Base-by-base conservation (phyloP, 306 rosid genomes). In the Malus asiatica region DNA sequence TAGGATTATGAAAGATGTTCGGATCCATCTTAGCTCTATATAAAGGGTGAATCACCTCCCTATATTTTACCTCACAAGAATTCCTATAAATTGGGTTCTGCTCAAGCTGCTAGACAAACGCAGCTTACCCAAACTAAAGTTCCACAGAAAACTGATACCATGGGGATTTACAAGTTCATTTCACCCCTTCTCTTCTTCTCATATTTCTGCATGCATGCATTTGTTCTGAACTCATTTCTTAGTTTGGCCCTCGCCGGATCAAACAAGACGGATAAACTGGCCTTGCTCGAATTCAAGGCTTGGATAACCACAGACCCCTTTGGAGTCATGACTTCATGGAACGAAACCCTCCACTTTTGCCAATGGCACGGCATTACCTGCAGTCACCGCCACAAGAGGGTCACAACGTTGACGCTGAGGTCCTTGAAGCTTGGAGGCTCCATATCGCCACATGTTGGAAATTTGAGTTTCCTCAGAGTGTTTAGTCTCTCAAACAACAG, bases 401-500 rank as follows among this genome's bases (percentile, higher is more conserved):
- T 58, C 30, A 22, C 63, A 4, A 22, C 0, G 27, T 22, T 58
- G 63, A 11, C 0, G 1, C 12, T 58, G 14, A 9, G 0, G 6
- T 58, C 29, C 16, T 58, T 58, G 63, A 58, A 58, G 4, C 63
- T 22, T 58, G 27, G 14, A 22, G 63, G 63, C 30, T 58, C 63
- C 1, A 22, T 58, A 58, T 58, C 63, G 11, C 63, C 63, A n/a
- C 30, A 58, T 58, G 63, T 58, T 58, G 63, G 63, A 58, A 55
- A 55, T 55, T 55, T 55, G 60, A n/a, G 63, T 4, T 58, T 10
- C 29, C 25, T 58, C 14, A 22, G 15, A 58, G 29, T 1, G 1
- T 10, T 58, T 22, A 22, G 4, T 58, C 63, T 58, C 15, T 0
- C 0, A 22, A 22, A 22, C 63, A 22, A 58, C 16, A 58, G 15